Evolutionary conservation across 352 stramenopile genomes (phyloP).

Genomic region (Phytophthora pini): DNA sequence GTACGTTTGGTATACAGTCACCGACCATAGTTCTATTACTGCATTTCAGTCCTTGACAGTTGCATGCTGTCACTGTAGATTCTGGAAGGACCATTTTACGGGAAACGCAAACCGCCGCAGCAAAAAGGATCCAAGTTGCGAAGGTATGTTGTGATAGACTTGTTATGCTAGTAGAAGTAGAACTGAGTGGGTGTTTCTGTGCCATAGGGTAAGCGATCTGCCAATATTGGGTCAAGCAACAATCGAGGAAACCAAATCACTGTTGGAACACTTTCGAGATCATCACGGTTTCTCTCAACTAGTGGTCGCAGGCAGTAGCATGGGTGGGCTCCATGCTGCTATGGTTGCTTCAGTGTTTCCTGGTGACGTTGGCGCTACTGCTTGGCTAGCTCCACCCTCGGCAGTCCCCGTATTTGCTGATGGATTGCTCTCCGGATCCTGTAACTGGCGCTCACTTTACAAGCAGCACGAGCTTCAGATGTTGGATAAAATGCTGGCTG

Average conservation of each 20-base stretch:
- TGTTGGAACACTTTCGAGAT: slow-evolving; percentile 69
- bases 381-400: slow-evolving; percentile 78
- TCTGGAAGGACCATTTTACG: slow-evolving; percentile 83
- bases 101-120: slow-evolving; percentile 60
- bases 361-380: slow-evolving; percentile 64
- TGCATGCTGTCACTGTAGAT: slow-evolving; percentile 43
- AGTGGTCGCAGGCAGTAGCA: slow-evolving; percentile 76
- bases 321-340: slow-evolving; percentile 79
- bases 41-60: slow-evolving; percentile 9
- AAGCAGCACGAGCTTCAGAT: slow-evolving; percentile 70
- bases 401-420: slow-evolving; percentile 77
- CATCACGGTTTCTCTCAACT: slow-evolving; percentile 61
- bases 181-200: neutral
- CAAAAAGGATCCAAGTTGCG: slow-evolving; percentile 83
- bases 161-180: neutral
- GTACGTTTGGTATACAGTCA: slow-evolving; percentile 29
- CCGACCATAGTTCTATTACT: neutral
- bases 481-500: slow-evolving; percentile 73
- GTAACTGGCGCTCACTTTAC: slow-evolving; percentile 79
- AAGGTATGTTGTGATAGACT: slow-evolving; percentile 37
- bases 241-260: slow-evolving; percentile 85
- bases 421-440: slow-evolving; percentile 76
- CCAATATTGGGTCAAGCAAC: slow-evolving; percentile 79
- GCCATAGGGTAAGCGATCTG: slow-evolving; percentile 65
- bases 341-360: slow-evolving; percentile 81